phyloP scores from a whole-genome alignment of 176 grass and related monocot genomes.

The Hordeum vulgare region DNA sequence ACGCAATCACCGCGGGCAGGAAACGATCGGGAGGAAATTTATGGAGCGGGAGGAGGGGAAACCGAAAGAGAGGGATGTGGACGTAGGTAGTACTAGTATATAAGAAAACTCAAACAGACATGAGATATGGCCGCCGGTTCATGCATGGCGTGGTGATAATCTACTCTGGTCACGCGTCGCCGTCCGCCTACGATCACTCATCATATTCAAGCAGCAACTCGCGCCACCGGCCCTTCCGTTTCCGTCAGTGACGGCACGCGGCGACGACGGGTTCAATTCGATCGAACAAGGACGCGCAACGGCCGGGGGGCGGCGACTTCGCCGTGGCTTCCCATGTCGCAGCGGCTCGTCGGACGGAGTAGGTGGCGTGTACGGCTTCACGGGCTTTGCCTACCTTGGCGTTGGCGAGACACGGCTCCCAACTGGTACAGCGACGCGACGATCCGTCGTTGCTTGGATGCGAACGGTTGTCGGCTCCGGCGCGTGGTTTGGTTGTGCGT shows the following conservation, averaged over 20 bases:
- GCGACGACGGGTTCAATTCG: background rate
- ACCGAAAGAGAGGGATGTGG: background rate
- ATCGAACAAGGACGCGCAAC: background rate
- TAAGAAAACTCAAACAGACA: background rate
- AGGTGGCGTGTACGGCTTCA: background rate
- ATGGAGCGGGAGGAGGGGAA: background rate
- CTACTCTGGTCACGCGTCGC: slow-evolving; percentile 7
- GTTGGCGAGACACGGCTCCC: background rate
- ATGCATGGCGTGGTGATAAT: slow-evolving; percentile 1
- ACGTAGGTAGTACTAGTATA: slow-evolving; percentile 14
- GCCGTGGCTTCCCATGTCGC: background rate
- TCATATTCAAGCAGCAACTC: background rate
- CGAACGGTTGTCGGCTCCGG: background rate
- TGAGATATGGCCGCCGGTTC: background rate
- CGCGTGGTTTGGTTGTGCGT: background rate
- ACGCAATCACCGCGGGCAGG: background rate
- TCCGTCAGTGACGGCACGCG: background rate
- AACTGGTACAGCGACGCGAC: background rate
- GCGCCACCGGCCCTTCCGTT: background rate
- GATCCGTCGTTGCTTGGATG: background rate
- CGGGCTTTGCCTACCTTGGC: background rate
- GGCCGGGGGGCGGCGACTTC: background rate
- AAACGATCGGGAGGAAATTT: background rate
- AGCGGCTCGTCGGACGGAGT: background rate
- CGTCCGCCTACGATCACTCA: background rate